Percentiles rank a stretch among this genome's conserved stretches.
phyloP scores from a whole-genome alignment of 2,329 filamentous ascomycete species.

The Pyrenochaeta sp. region DNA sequence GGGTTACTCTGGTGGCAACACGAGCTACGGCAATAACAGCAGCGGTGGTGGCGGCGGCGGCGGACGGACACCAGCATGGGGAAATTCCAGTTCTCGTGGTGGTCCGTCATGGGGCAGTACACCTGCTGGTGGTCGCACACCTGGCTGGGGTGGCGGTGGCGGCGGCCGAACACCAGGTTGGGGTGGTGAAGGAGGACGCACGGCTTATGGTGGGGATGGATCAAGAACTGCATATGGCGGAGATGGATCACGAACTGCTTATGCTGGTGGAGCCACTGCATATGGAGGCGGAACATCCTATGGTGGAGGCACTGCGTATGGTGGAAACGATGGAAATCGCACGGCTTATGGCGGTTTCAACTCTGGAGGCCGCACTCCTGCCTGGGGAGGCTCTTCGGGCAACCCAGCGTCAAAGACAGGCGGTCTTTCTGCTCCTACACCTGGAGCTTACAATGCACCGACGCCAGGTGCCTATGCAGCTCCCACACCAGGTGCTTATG shows the following conservation, averaged over 20 bases:
- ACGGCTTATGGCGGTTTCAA: slow-evolving; percentile 61
- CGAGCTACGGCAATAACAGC: slow-evolving; percentile 49
- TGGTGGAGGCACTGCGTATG: slow-evolving; percentile 56
- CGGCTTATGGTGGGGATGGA: slow-evolving; percentile 47
- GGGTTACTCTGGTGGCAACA: slow-evolving; percentile 44
- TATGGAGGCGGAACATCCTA: slow-evolving; percentile 79
- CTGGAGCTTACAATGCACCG: slow-evolving; percentile 44
- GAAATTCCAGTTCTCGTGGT: slow-evolving; percentile 46
- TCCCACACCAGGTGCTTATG: slow-evolving; percentile 44
- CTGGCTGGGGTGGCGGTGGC: slow-evolving; percentile 54
- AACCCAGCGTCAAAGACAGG: slow-evolving; percentile 34
- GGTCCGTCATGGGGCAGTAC: slow-evolving; percentile 59
- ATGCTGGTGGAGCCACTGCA: slow-evolving; percentile 68
- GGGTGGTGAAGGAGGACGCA: slow-evolving; percentile 54
- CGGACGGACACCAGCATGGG: slow-evolving; percentile 46
- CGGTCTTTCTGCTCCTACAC: slow-evolving; percentile 39
- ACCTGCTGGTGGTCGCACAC: slow-evolving; percentile 51
- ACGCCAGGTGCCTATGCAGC: slow-evolving; percentile 48
- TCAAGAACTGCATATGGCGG: slow-evolving; percentile 51
- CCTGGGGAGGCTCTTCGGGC: slow-evolving; percentile 64
- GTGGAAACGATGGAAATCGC: slow-evolving; percentile 46
- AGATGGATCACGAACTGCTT: slow-evolving; percentile 52
- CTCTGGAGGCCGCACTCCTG: slow-evolving; percentile 58
- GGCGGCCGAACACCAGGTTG: slow-evolving; percentile 56
- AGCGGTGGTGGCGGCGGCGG: slow-evolving; percentile 52